These are phyloP conservation scores for Furcasterigmium furcatum DNA, from an alignment of 2,329 filamentous ascomycete genomes.

Conservation along the genomic window DNA sequence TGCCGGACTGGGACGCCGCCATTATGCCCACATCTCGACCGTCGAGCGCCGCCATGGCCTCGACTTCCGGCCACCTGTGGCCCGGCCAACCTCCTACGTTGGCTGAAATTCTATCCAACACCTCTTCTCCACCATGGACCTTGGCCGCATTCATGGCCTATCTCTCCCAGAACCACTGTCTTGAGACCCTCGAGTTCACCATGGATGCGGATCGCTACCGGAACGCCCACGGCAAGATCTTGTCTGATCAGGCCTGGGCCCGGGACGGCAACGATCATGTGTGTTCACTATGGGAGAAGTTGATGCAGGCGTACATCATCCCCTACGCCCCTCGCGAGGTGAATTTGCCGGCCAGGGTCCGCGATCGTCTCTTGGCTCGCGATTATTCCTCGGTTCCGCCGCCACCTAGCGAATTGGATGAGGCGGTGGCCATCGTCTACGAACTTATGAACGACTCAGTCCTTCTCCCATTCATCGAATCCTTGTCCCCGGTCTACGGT, in stretches of 20 bases:
- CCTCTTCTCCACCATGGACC: slow-evolving; percentile 83
- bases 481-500: slow-evolving; percentile 36
- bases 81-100: slow-evolving; percentile 59
- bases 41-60: slow-evolving; percentile 43
- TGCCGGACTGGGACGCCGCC: slow-evolving; percentile 39
- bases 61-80: slow-evolving; percentile 30
- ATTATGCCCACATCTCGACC: slow-evolving; percentile 47
- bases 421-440: slow-evolving; percentile 83
- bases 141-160: slow-evolving; percentile 94
- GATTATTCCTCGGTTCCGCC: slow-evolving; percentile 60
- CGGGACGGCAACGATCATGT: slow-evolving; percentile 59
- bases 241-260: slow-evolving; percentile 33
- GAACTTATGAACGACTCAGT: slow-evolving; percentile 98
- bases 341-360: slow-evolving; percentile 83
- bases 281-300: slow-evolving; percentile 78
- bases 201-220: slow-evolving; percentile 88
- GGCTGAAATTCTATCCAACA: slow-evolving; percentile 83
- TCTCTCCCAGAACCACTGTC: slow-evolving; percentile 92
- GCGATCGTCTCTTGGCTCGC: slow-evolving; percentile 72
- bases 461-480: slow-evolving; percentile 85
- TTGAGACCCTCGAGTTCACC: slow-evolving; percentile 95
- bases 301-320: slow-evolving; percentile 86
- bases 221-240: slow-evolving; percentile 47
- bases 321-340: slow-evolving; percentile 84
- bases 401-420: slow-evolving; percentile 71